These are phyloP conservation scores for Roridomyces roridus DNA, from an alignment of 768 basidiomycete species.

Conservation along the genomic window DNA sequence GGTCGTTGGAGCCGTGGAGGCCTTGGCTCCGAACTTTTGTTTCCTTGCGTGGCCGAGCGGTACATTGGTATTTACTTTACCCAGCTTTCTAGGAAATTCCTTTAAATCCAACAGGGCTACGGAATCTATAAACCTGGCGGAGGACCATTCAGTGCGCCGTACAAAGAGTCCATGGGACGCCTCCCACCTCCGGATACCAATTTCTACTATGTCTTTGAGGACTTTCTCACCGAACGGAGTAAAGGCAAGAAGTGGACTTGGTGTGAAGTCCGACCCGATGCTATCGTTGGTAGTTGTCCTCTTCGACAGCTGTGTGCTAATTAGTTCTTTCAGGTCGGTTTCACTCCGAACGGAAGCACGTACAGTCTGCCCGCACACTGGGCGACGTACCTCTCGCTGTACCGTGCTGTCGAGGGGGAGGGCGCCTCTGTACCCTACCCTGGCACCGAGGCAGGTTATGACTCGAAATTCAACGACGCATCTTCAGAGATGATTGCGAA, in stretches of 20 bases:
- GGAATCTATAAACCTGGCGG: constrained; percentile 21
- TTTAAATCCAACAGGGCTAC: constrained; percentile 3
- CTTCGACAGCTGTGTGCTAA: too few species aligned
- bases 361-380: constrained; percentile 21
- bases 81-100: neutral
- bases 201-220: constrained; percentile 15
- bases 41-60: constrained; percentile 16
- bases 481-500: constrained; percentile 19
- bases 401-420: constrained; percentile 17
- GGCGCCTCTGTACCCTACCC: constrained; percentile 19
- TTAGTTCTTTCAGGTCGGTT: constrained; percentile 6
- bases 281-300: constrained; percentile 1
- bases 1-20: constrained; percentile 15
- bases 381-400: constrained; percentile 20
- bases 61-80: constrained; percentile 3
- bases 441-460: constrained; percentile 3
- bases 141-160: constrained; percentile 13
- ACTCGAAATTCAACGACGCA: constrained; percentile 19
- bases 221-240: constrained; percentile 12
- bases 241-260: constrained; percentile 21
- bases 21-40: constrained; percentile 8
- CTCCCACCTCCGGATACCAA: constrained; percentile 18
- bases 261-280: constrained; percentile 18
- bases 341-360: constrained; percentile 19
- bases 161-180: constrained; percentile 19